Evolutionary conservation across 164 flowering plant species (phyloP), one percentile per base, ranked within the genome.

Genomic region (Dillenia turbinata): DNA sequence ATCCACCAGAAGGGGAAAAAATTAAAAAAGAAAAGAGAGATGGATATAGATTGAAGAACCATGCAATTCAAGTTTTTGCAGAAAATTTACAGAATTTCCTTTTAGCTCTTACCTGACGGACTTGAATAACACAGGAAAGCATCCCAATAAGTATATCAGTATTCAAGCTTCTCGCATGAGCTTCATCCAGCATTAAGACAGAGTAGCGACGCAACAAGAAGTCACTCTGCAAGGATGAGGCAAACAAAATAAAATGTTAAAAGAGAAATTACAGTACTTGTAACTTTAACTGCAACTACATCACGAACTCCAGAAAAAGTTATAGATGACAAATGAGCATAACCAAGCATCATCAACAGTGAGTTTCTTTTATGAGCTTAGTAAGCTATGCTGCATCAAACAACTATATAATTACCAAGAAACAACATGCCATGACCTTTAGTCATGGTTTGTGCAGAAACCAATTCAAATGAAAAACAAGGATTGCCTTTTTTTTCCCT

Each of bases 131-230:
- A 69, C 97, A 89, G 22, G 99, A 92, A 69, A 95, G 88, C 91
- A 95, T 85, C 66, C 97, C 99, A 68, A 87, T 85, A 47, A 92
- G 95, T 58, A 95, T 95, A 73, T 95, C 99, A 22, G 97, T 95
- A 72, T 92, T 89, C 83, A 95, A 67, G 81, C 97, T 92, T 67
- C 99, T 85, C 72, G 92, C 97, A 76, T 95, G 99, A 72, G 97
- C 99, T 79, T 95, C 99, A 70, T 95, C 99, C 66, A 95, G 79
- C 66, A 95, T 77, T 60, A 92, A 71, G 51, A 88, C 81, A 9
- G 99, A 89, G 72, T 92, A 95, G 7, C 79, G 85, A 69, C 65
- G 92, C 73, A 95, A 67, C 50, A 79, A 71, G 77, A 92, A 75
- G 77, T 95, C 96, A 80, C 71, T 80, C 97, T 95, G 88, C 79